Evolutionary conservation across 2,329 filamentous ascomycete species (phyloP).

Genomic region (Xylaria sp.): DNA sequence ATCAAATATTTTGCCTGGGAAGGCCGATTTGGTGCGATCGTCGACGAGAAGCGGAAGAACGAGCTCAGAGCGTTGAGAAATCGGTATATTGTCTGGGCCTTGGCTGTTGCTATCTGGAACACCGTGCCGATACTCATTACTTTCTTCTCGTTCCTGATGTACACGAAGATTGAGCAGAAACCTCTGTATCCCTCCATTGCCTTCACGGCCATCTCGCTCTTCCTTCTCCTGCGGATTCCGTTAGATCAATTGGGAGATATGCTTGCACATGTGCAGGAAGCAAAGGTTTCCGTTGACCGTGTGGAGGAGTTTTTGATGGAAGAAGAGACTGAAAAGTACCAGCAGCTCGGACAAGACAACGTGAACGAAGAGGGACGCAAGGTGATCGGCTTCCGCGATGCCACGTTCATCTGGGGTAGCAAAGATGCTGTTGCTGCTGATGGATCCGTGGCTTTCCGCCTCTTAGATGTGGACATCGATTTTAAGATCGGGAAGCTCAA

Average conservation of each 20-base stretch:
- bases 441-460: slow-evolving; percentile 78
- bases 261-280: slow-evolving; percentile 97
- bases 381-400: slow-evolving; percentile 84
- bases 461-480: slow-evolving; percentile 83
- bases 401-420: slow-evolving; percentile 89
- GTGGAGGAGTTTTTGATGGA: slow-evolving; percentile 94
- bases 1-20: slow-evolving; percentile 99
- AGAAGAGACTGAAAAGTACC: slow-evolving; percentile 95
- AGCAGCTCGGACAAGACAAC: slow-evolving; percentile 78
- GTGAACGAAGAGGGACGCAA: slow-evolving; percentile 74
- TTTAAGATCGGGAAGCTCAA: slow-evolving; percentile 90
- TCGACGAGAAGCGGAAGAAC: slow-evolving; percentile 84
- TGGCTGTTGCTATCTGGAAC: slow-evolving; percentile 95
- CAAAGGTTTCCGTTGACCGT: slow-evolving; percentile 95
- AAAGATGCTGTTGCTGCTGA: slow-evolving; percentile 69
- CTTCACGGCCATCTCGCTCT: slow-evolving; percentile 95
- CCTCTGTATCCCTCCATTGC: slow-evolving; percentile 90
- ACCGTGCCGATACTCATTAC: slow-evolving; percentile 95
- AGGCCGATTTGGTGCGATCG: slow-evolving; percentile 83
- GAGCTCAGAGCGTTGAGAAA: slow-evolving; percentile 83
- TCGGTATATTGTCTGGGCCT: slow-evolving; percentile 90
- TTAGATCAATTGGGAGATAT: slow-evolving; percentile 97
- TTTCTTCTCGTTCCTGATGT: slow-evolving; percentile 94
- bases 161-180: slow-evolving; percentile 90
- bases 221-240: slow-evolving; percentile 91